These are phyloP conservation scores for Udeniomyces megalosporus DNA, from an alignment of 768 basidiomycete genomes.

Conservation along the genomic window DNA sequence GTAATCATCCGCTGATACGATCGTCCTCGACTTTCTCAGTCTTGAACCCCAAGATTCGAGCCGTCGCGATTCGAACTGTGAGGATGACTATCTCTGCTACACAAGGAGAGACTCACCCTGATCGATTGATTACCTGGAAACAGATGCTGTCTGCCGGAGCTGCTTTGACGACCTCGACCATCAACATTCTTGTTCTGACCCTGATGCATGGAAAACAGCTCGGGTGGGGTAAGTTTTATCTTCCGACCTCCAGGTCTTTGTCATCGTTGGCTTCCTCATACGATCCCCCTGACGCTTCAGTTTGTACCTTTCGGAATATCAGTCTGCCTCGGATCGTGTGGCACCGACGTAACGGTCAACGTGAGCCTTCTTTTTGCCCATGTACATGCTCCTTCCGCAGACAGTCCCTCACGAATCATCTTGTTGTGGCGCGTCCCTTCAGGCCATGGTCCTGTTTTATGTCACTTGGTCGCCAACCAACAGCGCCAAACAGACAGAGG, in stretches of 20 bases:
- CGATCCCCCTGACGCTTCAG: too few species aligned
- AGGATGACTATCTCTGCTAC: too few species aligned
- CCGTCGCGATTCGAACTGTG: constrained; percentile 7
- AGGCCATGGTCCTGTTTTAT: not conserved
- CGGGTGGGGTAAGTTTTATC: too few species aligned
- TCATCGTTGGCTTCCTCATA: too few species aligned
- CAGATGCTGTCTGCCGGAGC: too few species aligned
- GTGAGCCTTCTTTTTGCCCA: not conserved
- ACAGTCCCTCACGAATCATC: constrained; percentile 31
- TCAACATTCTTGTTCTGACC: constrained; percentile 20
- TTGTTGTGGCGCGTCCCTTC: not conserved
- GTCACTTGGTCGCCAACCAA: not conserved
- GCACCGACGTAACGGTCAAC: constrained; percentile 25
- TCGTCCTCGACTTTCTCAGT: not conserved
- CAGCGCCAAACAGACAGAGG: too few species aligned
- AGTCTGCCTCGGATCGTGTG: constrained; percentile 18
- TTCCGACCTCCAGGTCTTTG: too few species aligned
- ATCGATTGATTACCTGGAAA: too few species aligned
- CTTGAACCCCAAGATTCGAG: constrained; percentile 9
- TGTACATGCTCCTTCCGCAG: constrained; percentile 24
- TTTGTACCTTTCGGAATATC: too few species aligned
- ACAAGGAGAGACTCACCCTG: too few species aligned
- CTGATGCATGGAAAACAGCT: constrained; percentile 20
- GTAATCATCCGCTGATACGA: not conserved
- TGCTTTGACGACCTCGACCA: constrained; percentile 20